Conservation (phyloP, 2,329 filamentous ascomycete species). For the Colletotrichum chlorophyti region DNA sequence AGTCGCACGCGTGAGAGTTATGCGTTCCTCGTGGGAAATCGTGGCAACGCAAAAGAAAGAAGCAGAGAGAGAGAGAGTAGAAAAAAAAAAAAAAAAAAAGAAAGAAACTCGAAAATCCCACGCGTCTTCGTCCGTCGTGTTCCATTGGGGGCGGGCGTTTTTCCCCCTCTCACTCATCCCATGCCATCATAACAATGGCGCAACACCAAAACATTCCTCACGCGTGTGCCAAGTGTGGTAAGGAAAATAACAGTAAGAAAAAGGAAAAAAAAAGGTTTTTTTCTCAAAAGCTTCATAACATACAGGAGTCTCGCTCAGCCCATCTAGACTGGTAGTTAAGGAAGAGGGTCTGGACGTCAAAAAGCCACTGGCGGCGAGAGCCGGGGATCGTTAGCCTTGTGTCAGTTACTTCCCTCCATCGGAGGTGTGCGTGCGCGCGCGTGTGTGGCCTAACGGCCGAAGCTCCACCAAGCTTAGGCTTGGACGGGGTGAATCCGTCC, state of each 20-base stretch:
- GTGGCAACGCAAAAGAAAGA: constrained; percentile 5
- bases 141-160: constrained; percentile 1
- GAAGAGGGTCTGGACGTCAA: no score
- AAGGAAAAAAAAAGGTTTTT: not conserved
- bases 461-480: not conserved
- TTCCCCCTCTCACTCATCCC: not conserved
- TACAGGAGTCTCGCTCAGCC: not conserved
- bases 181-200: not conserved
- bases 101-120: not conserved
- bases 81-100: not conserved
- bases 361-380: no score
- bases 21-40: constrained; percentile 23
- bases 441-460: constrained; percentile 21
- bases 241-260: not conserved
- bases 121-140: no score
- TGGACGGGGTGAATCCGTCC: not conserved
- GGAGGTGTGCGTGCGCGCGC: no score
- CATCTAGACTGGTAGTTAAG: no score
- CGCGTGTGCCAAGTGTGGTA: not conserved
- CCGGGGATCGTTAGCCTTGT: constrained; percentile 9
- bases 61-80: not conserved
- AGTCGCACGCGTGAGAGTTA: constrained; percentile 15
- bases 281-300: no score
- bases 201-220: not conserved
- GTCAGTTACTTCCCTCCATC: not conserved